Evolutionary conservation across 176 grass and related monocot species (phyloP), one percentile per base, ranked within the genome.

Genomic region (Miscanthus lutarioriparius): DNA sequence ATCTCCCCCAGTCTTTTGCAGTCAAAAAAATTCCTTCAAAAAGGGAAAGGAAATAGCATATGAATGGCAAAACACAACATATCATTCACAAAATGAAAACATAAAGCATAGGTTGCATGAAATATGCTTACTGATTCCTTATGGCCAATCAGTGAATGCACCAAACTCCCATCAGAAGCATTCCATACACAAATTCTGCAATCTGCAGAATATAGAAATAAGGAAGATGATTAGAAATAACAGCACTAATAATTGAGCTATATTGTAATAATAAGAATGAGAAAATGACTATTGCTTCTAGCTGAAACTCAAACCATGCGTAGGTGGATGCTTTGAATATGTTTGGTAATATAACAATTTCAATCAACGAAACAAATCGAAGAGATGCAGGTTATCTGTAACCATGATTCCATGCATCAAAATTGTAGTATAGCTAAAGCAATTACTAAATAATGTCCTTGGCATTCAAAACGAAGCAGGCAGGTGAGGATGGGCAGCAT

Each of bases 101-200:
- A 5, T 38, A 75, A 75, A 47, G 38, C 48, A 82, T 59, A 66
- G n/a, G 32, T 61, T 86, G 67, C 36, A 78, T 41, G 54, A 43
- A 41, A 37, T 51, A 74, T 37, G 81, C 83, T 93, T 91, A 98
- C 96, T 2, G 96, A 98, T 94, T 89, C 93, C 54, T 92, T 93
- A 68, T 98, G 96, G 58, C 96, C 96, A 83, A 92, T 98, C 83
- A 98, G 85, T 76, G 96, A 98, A 95, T 98, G 96, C 32, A 98
- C 93, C 74, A 98, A 84, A 82, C 93, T 94, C 63, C 96, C 96
- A 94, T 98, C 96, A 92, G 93, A 98, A 85, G 96, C 93, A 94
- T 98, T 98, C 96, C 96, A 98, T 67, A 98, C 96, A 94, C 96
- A 98, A 83, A 98, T 98, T 91, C 96, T 95, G 89, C 96, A 98